Evolutionary conservation across 345 rosid species (phyloP).

Genomic region (Populus euphratica): DNA sequence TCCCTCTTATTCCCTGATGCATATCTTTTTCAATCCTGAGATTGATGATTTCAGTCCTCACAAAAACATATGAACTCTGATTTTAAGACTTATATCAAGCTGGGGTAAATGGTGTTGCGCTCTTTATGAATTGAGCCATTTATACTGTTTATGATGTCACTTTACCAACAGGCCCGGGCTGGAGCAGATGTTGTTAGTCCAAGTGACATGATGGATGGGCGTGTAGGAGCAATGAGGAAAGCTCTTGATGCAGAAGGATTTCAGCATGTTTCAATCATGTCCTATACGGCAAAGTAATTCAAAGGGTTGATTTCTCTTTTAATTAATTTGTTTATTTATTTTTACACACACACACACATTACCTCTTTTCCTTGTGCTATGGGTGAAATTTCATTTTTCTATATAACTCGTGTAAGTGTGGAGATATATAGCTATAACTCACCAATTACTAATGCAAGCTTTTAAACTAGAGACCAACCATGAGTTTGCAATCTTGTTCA

Average conservation of each 20-base stretch:
- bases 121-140: background rate
- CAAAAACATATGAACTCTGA: background rate
- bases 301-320: background rate
- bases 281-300: conserved; percentile 89
- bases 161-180: conserved; percentile 56
- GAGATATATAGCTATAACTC: background rate
- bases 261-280: conserved; percentile 90
- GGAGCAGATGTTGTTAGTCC: conserved; percentile 98
- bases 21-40: background rate
- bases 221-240: conserved; percentile 74
- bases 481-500: background rate
- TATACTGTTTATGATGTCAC: conserved; percentile 14
- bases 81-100: background rate
- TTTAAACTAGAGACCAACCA: background rate
- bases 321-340: background rate
- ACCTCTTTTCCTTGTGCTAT: background rate
- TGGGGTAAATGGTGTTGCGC: background rate
- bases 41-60: background rate
- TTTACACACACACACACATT: background rate
- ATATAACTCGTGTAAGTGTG: background rate
- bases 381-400: background rate
- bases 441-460: background rate
- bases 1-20: background rate
- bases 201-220: conserved; percentile 99
- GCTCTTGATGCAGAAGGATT: conserved; percentile 96